Evolutionary conservation across 352 stramenopile genomes (phyloP), one percentile per base, ranked within the genome.

Genomic region (Pythium biforme): DNA sequence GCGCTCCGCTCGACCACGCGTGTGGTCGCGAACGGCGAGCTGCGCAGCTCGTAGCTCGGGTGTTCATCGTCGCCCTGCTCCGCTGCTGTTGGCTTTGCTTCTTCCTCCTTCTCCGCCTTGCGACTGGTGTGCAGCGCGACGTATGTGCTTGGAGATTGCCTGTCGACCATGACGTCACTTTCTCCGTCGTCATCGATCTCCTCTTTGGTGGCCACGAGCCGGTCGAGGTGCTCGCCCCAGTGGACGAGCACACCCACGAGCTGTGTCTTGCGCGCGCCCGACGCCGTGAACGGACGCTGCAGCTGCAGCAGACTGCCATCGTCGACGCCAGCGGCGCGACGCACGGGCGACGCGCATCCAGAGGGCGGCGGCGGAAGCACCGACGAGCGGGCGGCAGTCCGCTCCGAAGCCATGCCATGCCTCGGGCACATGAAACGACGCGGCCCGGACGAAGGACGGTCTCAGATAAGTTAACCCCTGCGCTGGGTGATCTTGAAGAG

Each of bases 11-110:
- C 76, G 34, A 79, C 68, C 41, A 92, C 76, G 43, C 85, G 81
- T 8, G 76, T 91, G 8, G 74, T 76, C 2, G 79, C 73, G 53
- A 90, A 94, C 25, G 82, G 77, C n/a, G 77, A 86, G 59, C 72
- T 85, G 15, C 43, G 62, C 39, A 75, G 68, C 7, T 77, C 68
- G 64, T 90, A 92, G 22, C 76, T 61, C 4, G n/a, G 17, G 25
- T 66, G 59, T 22, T 51, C 19, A 3, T 62, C 55, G 33, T 73
- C 12, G 26, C n/a, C n/a, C 27, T 19, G 48, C 15, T 19, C 26
- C 39, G 39, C 20, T 15, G 19, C 39, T 22, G 39, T 45, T 45
- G 2, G n/a, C 15, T 15, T 19, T 17, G 14, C 15, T 19, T 8
- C 3, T 45, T 17, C 4, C 15, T 64, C 62, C 20, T 7, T 14